These are phyloP conservation scores for Penicillium verhagenii DNA, from an alignment of 495 filamentous ascomycete genomes.

Conservation along the genomic window DNA sequence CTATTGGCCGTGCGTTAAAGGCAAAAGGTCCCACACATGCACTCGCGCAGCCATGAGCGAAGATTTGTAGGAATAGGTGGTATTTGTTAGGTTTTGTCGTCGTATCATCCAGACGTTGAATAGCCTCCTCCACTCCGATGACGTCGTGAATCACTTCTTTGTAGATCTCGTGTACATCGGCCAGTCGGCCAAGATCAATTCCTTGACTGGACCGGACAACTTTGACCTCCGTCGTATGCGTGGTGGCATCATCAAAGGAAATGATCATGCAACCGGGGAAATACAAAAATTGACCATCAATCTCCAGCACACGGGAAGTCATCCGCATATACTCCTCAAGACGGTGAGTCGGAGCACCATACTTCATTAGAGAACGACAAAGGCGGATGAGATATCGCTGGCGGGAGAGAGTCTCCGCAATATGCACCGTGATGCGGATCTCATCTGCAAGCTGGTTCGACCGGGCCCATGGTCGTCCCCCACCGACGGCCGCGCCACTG, in stretches of 20 bases:
- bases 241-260: constrained; percentile 85
- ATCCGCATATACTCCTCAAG: constrained; percentile 87
- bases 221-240: constrained; percentile 91
- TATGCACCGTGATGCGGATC: constrained; percentile 82
- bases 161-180: constrained; percentile 85
- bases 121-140: constrained; percentile 83
- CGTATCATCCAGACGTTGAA: constrained; percentile 63
- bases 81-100: constrained; percentile 63
- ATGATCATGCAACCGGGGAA: constrained; percentile 95
- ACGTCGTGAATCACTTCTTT: constrained; percentile 91
- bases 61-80: constrained; percentile 66
- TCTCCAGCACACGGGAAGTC: constrained; percentile 83
- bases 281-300: constrained; percentile 89
- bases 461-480: constrained; percentile 46
- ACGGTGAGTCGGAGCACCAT: constrained; percentile 75
- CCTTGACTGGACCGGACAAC: constrained; percentile 75
- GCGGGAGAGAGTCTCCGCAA: constrained; percentile 77
- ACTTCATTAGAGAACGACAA: constrained; percentile 83
- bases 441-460: constrained; percentile 56
- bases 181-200: constrained; percentile 79
- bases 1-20: constrained; percentile 81
- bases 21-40: constrained; percentile 83
- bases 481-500: constrained; percentile 33
- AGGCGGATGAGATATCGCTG: constrained; percentile 84
- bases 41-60: constrained; percentile 82